Evolutionary conservation across 306 rosid species (phyloP).

Genomic region (Acacia acuminata): DNA sequence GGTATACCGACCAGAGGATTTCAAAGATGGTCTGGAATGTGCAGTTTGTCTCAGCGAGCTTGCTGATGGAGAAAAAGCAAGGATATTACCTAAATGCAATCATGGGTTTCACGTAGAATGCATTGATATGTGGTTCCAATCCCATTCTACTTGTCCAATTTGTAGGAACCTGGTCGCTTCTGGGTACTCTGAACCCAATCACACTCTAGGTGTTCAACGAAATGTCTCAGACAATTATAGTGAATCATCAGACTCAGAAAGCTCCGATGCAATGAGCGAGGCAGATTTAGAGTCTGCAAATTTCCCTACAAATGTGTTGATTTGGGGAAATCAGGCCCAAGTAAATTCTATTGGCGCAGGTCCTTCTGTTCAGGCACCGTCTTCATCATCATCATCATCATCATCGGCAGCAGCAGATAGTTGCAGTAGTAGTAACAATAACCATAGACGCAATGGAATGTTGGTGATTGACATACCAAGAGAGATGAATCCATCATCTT

Average conservation of each 20-base stretch:
- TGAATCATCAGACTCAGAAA: conserved; percentile 34
- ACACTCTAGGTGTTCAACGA: background rate
- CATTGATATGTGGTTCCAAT: conserved; percentile 96
- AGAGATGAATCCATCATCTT: conserved; percentile 42
- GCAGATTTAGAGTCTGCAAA: conserved; percentile 48
- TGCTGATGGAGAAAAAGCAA: conserved; percentile 65
- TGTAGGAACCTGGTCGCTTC: conserved; percentile 69
- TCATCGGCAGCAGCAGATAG: conserved; percentile 28
- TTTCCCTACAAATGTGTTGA: conserved; percentile 77
- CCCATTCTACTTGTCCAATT: conserved; percentile 88
- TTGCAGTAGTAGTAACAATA: background rate
- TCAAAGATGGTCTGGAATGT: conserved; percentile 82
- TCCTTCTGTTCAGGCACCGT: conserved; percentile 35
- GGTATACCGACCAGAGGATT: conserved; percentile 51
- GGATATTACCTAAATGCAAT: conserved; percentile 79
- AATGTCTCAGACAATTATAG: conserved; percentile 1
- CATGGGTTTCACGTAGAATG: conserved; percentile 90
- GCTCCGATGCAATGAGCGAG: conserved; percentile 35
- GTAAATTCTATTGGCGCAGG: conserved; percentile 53
- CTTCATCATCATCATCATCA: background rate
- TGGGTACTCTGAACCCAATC: background rate
- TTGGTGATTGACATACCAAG: conserved; percentile 76
- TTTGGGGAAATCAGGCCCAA: conserved; percentile 77
- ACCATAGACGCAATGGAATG: conserved; percentile 37
- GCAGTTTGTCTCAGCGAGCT: conserved; percentile 85